Percentiles rank a stretch among this genome's conserved stretches.
Conservation (phyloP, 257 asterid genomes). For the Nicotiana tabacum region DNA sequence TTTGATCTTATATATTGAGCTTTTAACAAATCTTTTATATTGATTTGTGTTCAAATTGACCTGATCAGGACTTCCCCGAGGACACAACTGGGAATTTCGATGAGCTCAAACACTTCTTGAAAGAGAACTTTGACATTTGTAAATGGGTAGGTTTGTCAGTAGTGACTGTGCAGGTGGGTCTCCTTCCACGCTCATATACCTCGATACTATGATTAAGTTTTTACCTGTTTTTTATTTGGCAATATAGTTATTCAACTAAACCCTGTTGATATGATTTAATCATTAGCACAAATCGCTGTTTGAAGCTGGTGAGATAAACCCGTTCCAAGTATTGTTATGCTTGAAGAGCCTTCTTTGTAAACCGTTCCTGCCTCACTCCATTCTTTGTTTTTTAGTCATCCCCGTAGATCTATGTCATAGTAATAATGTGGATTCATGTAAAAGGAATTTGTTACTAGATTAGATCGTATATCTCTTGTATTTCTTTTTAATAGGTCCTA, state of each 20-base stretch:
- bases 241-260: neutral
- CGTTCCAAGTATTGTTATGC: neutral
- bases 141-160: constrained; percentile 75
- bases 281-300: neutral
- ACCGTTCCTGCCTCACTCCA: neutral
- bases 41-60: neutral
- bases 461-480: neutral
- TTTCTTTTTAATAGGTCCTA: neutral
- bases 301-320: neutral
- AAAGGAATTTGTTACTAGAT: neutral
- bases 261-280: neutral
- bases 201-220: neutral
- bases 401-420: neutral
- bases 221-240: neutral
- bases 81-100: constrained; percentile 75
- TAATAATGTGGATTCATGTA: neutral
- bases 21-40: neutral
- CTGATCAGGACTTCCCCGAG: constrained; percentile 50
- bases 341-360: neutral
- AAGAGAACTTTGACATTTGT: constrained; percentile 69
- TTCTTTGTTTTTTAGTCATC: neutral
- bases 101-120: constrained; percentile 57
- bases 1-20: neutral
- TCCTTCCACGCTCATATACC: constrained; percentile 12
- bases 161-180: constrained; percentile 66